Conservation (phyloP, 2,329 filamentous ascomycete genomes). For the Calonectria pseudoturangicola region DNA sequence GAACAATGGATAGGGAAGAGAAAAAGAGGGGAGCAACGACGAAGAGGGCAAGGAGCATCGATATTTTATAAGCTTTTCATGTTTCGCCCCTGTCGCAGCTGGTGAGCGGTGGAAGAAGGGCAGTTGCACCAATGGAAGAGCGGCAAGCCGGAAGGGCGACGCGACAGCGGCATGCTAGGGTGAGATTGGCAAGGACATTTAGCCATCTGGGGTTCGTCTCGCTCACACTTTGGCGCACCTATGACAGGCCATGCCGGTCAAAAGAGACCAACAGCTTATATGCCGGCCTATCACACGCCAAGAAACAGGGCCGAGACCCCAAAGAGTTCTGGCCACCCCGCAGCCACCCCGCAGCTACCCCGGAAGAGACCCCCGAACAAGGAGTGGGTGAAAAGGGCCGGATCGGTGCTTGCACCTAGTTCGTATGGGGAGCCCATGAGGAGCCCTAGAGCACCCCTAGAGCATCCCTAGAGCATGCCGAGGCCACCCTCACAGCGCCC, state of each 20-base stretch:
- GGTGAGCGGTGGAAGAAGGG: constrained; percentile 1
- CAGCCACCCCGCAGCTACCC: constrained; percentile 37
- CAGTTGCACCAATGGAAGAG: constrained; percentile 28
- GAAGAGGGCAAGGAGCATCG: constrained; percentile 31
- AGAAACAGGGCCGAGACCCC: not conserved
- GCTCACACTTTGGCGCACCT: constrained; percentile 46
- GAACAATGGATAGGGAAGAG: constrained; percentile 39
- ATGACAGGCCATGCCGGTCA: constrained; percentile 35
- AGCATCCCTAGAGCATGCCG: too few relatives aligned
- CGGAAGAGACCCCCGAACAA: constrained; percentile 15
- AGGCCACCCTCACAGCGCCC: too few relatives aligned
- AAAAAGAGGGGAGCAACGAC: not conserved
- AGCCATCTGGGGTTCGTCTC: constrained; percentile 49
- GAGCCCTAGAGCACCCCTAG: too few relatives aligned
- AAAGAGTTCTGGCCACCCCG: constrained; percentile 31
- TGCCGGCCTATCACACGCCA: constrained; percentile 34
- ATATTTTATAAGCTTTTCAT: constrained; percentile 31
- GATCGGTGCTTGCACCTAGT: not conserved
- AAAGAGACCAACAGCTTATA: constrained; percentile 20
- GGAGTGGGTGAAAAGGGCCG: not conserved
- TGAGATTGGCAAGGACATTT: constrained; percentile 40
- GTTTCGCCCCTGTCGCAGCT: constrained; percentile 5
- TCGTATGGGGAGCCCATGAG: not conserved
- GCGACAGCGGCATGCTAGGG: constrained; percentile 31
- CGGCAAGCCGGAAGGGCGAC: not conserved